Conservation (phyloP, 2,329 filamentous ascomycete genomes). For the Volutella citrinella region DNA sequence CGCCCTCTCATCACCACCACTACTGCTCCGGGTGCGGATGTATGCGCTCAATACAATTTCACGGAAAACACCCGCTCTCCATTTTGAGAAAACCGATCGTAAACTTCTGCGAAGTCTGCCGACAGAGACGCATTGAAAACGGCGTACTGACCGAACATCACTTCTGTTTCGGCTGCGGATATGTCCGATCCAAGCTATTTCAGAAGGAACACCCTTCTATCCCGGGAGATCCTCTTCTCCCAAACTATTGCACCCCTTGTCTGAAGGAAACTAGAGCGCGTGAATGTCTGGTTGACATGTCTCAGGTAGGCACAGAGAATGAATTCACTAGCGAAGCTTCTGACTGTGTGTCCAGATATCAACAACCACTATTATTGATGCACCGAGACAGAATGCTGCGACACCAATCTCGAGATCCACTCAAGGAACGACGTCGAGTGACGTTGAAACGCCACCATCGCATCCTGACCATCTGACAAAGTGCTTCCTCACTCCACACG, state of each 20-base stretch:
- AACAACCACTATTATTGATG: too few relatives aligned
- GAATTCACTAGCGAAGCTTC: too few relatives aligned
- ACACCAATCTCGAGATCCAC: too few relatives aligned
- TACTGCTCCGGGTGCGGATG: constrained; percentile 37
- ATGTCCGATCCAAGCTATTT: constrained; percentile 31
- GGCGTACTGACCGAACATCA: constrained; percentile 16
- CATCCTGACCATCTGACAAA: too few relatives aligned
- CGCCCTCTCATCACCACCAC: too few relatives aligned
- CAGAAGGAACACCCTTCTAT: constrained; percentile 32
- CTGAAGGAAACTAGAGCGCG: constrained; percentile 18
- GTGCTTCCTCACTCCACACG: too few relatives aligned
- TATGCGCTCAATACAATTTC: constrained; percentile 33
- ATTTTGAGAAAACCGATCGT: constrained; percentile 19
- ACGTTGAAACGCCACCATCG: too few relatives aligned
- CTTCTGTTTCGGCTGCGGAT: constrained; percentile 31
- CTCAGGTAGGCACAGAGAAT: constrained; percentile 25
- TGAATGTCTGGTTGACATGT: constrained; percentile 24
- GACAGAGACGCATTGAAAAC: constrained; percentile 14
- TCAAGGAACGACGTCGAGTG: too few relatives aligned
- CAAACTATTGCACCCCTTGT: constrained; percentile 33
- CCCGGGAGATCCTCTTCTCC: constrained; percentile 23
- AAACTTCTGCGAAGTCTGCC: constrained; percentile 32
- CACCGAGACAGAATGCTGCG: too few relatives aligned
- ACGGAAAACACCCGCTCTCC: constrained; percentile 30
- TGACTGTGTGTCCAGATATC: too few relatives aligned